phyloP scores from a whole-genome alignment of 2,329 filamentous ascomycete species.

The Fusarium staphyleae region DNA sequence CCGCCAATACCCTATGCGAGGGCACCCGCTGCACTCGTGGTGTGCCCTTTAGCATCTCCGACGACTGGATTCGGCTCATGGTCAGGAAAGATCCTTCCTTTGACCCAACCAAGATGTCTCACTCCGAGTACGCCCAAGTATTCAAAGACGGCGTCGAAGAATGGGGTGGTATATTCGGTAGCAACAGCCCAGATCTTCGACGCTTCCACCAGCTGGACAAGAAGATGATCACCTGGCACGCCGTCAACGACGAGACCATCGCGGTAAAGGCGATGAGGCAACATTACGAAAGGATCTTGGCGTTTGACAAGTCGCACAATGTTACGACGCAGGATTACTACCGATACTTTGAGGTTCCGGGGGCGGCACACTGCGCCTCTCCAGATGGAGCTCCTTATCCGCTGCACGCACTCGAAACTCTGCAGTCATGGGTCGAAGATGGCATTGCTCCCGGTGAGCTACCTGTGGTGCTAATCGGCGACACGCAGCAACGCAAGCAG shows the following conservation, averaged over 20 bases:
- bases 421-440: conserved; percentile 7
- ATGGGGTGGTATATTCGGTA: too few species aligned
- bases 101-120: background rate
- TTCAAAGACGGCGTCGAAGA: too few species aligned
- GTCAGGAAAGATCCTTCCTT: background rate
- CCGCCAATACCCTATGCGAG: background rate
- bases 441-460: background rate
- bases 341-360: conserved; percentile 9
- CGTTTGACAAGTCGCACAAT: background rate
- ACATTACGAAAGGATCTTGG: too few species aligned
- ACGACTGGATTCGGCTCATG: background rate
- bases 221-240: conserved; percentile 1
- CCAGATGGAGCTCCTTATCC: background rate
- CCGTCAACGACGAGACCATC: background rate
- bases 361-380: background rate
- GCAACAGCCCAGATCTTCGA: background rate
- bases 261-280: too few species aligned
- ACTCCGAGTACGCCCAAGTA: too few species aligned
- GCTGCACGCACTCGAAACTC: background rate
- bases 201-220: background rate
- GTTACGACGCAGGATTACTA: conserved; percentile 2
- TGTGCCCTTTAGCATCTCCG: background rate
- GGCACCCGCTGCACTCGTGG: background rate
- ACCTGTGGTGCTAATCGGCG: too few species aligned
- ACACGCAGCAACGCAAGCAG: too few species aligned